Evolutionary conservation across 139 green algal genomes (phyloP), one percentile per base, ranked within the genome.

Genomic region (Chlamydomonas urium): DNA sequence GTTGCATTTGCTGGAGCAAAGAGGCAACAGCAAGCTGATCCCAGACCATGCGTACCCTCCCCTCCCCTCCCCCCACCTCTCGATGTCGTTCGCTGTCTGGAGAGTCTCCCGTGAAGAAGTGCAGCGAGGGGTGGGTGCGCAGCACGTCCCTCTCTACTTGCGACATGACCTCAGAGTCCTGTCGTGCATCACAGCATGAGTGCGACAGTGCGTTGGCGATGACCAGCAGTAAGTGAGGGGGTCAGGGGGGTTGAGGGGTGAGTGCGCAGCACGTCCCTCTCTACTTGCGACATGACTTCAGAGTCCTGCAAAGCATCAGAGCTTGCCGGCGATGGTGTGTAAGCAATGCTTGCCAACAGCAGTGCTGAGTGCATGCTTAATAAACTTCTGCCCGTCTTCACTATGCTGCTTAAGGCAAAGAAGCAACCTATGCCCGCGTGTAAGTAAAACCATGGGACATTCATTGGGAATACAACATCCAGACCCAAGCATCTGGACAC

Each of bases 71-170:
- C 53, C 26, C 24, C 63, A 79, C 77, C 72, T 84, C 65, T 45
- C 82, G 58, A 47, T 85, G 82, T 58, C 66, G 50, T 74, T 82
- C 79, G 24, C 79, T 73, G 23, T 83, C 82, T 24, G 74, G 38
- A 4, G 65, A 62, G 29, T 85, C 78, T 4, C 90, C 87, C 35
- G 88, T 94, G 83, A 98, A 98, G 75, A 98, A 98, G 80, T 93
- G 85, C 81, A 98, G 89, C 79, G 97, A 90, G 1, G 94, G 94
- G 73, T 98, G 94, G 6, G 94, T 98, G 57, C 94, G 87, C 80
- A 90, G 83, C 48, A 98, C 93, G 59, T 98, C 94, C 0, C 94
- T 78, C 47, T 93, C 90, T 36, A 98, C 97, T 77, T 98, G 94
- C 75, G 96, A n/a, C 45, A 73, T 62, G 10, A 63, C 42, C 66